These are phyloP conservation scores for Ophiostoma ulmi DNA, from an alignment of 2,329 filamentous ascomycete genomes.

Conservation along the genomic window DNA sequence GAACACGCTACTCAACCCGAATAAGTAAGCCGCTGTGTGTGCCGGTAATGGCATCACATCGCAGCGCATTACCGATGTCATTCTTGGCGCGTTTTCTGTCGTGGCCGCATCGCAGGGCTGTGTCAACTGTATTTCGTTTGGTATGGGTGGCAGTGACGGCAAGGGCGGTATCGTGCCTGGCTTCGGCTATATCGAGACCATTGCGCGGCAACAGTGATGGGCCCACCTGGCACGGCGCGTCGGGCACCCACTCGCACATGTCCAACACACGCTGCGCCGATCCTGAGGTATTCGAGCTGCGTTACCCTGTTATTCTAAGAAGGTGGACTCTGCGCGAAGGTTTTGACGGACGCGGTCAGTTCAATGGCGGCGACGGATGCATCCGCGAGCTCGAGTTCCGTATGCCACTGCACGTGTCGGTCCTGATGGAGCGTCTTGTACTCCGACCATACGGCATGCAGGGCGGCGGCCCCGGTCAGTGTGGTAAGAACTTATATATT, in stretches of 20 bases:
- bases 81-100: conserved; percentile 33
- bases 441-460: conserved; percentile 36
- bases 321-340: conserved; percentile 31
- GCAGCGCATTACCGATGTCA: conserved; percentile 35
- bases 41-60: conserved; percentile 41
- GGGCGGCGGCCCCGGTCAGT: conserved; percentile 31
- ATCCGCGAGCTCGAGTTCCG: conserved; percentile 36
- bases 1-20: conserved; percentile 35
- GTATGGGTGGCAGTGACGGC: conserved; percentile 23
- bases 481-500: conserved; percentile 26
- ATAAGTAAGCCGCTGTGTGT: conserved; percentile 28
- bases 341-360: conserved; percentile 33
- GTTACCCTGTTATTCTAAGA: conserved; percentile 35
- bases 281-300: conserved; percentile 35
- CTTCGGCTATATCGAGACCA: conserved; percentile 34
- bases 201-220: conserved; percentile 37
- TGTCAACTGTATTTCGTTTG: conserved; percentile 35
- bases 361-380: conserved; percentile 35
- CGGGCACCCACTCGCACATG: no score
- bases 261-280: conserved; percentile 29
- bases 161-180: conserved; percentile 26
- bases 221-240: conserved; percentile 31
- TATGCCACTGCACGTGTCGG: conserved; percentile 33
- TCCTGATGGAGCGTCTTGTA: conserved; percentile 37
- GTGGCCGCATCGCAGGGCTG: conserved; percentile 33